These are phyloP conservation scores for Ceriops decandra DNA, from an alignment of 345 rosid genomes.

Conservation along the genomic window DNA sequence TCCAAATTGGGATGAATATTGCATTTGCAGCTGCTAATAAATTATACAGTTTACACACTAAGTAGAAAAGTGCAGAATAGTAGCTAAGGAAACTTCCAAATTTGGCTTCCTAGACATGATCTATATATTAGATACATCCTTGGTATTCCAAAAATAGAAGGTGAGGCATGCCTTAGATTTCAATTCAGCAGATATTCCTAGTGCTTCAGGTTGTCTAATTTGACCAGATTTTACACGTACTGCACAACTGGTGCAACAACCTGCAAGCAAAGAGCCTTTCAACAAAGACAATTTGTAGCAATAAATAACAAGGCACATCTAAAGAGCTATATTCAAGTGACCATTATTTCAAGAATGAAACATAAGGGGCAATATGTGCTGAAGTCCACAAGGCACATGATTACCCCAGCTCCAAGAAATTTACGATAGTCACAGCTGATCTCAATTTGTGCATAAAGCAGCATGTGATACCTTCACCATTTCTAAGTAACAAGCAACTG, in stretches of 20 bases:
- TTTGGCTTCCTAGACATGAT: not conserved
- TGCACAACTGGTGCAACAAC: slow-evolving; percentile 98
- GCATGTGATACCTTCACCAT: not conserved
- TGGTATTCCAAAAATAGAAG: not conserved
- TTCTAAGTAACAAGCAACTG: no score
- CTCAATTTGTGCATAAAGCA: not conserved
- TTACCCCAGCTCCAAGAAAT: not conserved
- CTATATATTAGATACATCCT: not conserved
- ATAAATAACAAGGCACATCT: not conserved
- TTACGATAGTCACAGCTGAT: not conserved
- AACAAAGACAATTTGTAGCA: slow-evolving; percentile 8
- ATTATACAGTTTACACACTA: not conserved
- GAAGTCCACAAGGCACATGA: not conserved
- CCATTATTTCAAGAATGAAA: not conserved
- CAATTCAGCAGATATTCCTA: slow-evolving; percentile 88
- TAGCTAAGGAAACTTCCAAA: not conserved
- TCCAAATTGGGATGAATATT: not conserved
- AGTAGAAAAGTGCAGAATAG: not conserved
- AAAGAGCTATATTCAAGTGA: not conserved
- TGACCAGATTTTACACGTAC: slow-evolving; percentile 87
- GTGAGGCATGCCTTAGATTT: slow-evolving; percentile 67
- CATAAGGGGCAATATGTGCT: not conserved
- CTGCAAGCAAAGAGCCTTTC: slow-evolving; percentile 34
- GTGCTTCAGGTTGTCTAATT: slow-evolving; percentile 88
- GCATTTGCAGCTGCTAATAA: not conserved